Evolutionary conservation across 163 green algal species (phyloP).

Genomic region (Scenedesmus sp.): DNA sequence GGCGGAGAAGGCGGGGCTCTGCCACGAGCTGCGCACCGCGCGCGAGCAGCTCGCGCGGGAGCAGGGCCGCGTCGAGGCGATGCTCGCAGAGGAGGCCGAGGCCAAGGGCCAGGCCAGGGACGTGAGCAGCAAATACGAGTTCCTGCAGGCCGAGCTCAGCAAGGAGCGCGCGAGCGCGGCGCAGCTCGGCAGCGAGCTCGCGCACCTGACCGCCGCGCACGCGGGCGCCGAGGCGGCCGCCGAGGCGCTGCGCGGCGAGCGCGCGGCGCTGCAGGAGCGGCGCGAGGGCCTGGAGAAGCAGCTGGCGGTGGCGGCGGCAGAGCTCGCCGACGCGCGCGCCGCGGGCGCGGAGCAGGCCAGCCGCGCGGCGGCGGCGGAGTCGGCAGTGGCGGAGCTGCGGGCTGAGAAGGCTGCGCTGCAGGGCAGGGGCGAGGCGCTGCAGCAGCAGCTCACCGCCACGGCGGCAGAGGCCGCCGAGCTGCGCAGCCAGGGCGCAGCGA

Average conservation of each 20-base stretch:
- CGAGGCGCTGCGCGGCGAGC: not conserved
- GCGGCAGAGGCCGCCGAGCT: not conserved
- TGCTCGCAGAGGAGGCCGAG: conserved; percentile 23
- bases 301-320: too few species aligned
- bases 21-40: not conserved
- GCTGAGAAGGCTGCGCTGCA: not conserved
- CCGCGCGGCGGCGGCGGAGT: too few species aligned
- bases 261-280: not conserved
- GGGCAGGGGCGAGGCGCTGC: not conserved
- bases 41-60: conserved; percentile 10
- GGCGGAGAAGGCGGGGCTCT: conserved; percentile 17
- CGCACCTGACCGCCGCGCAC: not conserved
- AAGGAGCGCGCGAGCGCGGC: conserved; percentile 20
- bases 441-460: not conserved
- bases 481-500: not conserved
- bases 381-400: too few species aligned
- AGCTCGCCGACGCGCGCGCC: too few species aligned
- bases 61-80: conserved; percentile 1
- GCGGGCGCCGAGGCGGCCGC: conserved; percentile 9
- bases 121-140: not conserved
- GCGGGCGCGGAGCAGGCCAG: too few species aligned
- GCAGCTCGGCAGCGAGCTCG: conserved; percentile 24
- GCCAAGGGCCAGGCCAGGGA: conserved; percentile 11
- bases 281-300: conserved; percentile 10
- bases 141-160: conserved; percentile 18